Evolutionary conservation across 768 basidiomycete genomes (phyloP), one percentile per base, ranked within the genome.

Genomic region (Tremella mesenterica): DNA sequence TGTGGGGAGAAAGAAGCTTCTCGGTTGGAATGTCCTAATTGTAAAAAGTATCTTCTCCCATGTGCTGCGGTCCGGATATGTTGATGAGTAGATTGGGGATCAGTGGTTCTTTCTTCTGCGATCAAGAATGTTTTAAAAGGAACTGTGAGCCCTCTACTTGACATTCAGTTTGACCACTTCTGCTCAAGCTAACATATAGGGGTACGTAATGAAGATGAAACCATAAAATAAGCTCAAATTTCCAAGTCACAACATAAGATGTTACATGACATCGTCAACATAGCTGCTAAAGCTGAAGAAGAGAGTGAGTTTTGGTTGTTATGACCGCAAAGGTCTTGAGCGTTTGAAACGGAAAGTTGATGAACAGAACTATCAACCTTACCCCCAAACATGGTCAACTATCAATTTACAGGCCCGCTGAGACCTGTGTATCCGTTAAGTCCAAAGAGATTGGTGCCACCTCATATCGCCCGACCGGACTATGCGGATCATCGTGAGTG

Each of bases 61-160:
- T 25, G 48, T 20, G 7, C 7, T 30, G 49, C 23, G 39, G 13
- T n/a, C 29, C 20, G 29, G 26, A 21, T 5, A 14, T 39, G 28
- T 49, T 53, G 41, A 49, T 16, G 12, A 1, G 43, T 33, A 75
- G 74, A 50, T 59, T 75, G n/a, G 74, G 74, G 16, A 74, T 76
- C 45, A 61, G 61, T 5, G 74, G 72, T n/a, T 70, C 69, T 28
- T 74, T 71, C 63, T 97, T 92, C 75, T 96, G 93, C 60, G 83
- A 84, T 23, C 93, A 97, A 74, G 88, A 87, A 47, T 97, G 93
- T 75, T 96, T 96, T 81, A 96, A 95, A 75, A 80, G 83, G 44
- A 85, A 81, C 73, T 97, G 93, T 92, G 73, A 77, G 90, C 57
- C 49, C 8, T 6, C 30, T 18, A 13, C 26, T 23, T 43, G 21